Conservation (phyloP, 768 basidiomycete species). For the Paxillus involutus region DNA sequence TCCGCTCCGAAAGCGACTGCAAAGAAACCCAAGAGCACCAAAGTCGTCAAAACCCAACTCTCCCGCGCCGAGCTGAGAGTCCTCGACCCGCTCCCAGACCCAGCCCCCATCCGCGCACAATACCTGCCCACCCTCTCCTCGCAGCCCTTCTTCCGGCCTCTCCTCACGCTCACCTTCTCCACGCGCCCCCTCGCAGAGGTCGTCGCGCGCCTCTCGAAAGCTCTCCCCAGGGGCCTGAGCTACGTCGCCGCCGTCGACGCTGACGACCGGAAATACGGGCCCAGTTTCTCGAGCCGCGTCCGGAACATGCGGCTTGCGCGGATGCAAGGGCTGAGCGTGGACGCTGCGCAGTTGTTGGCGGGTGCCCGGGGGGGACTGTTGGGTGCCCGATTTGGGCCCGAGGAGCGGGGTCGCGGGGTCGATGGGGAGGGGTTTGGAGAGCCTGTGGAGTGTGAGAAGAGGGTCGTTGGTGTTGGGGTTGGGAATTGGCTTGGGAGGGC, state of each 20-base stretch:
- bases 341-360: conserved; percentile 31
- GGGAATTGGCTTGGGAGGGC: conserved; percentile 32
- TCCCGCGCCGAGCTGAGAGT: not conserved
- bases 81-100: not conserved
- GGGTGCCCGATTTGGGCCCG: conserved; percentile 33
- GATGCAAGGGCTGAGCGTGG: conserved; percentile 27
- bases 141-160: conserved; percentile 40
- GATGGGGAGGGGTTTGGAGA: conserved; percentile 37
- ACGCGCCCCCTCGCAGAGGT: conserved; percentile 42
- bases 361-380: conserved; percentile 39
- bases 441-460: conserved; percentile 30
- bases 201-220: conserved; percentile 33
- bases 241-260: conserved; percentile 33
- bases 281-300: conserved; percentile 32
- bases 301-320: conserved; percentile 36
- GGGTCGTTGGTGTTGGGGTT: conserved; percentile 35
- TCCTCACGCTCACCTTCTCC: conserved; percentile 39
- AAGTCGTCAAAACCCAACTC: not conserved
- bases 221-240: conserved; percentile 33
- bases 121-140: conserved; percentile 30
- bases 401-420: conserved; percentile 34
- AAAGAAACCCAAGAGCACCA: not conserved
- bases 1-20: not conserved
- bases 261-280: conserved; percentile 35
- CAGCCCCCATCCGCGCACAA: conserved; percentile 17